Evolutionary conservation across 345 rosid species (phyloP).

Genomic region (Angophora floribunda): DNA sequence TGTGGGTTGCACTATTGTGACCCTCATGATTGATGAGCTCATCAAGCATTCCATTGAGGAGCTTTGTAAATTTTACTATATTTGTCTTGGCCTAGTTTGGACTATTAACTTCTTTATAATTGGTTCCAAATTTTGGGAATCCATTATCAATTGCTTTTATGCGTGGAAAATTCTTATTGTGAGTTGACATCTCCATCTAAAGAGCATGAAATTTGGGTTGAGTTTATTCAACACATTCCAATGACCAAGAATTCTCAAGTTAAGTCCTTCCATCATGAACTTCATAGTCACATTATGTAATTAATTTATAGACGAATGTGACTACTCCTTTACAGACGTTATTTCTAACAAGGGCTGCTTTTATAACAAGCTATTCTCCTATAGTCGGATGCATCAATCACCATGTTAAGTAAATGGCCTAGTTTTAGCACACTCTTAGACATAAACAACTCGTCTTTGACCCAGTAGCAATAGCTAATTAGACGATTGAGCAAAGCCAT

Average conservation of each 20-base stretch:
- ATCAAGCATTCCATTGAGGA: neutral
- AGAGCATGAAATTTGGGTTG: neutral
- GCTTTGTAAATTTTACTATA: neutral
- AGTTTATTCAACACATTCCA: neutral
- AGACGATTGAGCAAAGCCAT: neutral
- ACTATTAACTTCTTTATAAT: neutral
- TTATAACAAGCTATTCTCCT: neutral
- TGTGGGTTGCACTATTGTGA: neutral
- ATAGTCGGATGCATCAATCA: neutral
- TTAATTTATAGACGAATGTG: neutral
- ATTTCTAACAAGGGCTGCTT: neutral
- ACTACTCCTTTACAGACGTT: neutral
- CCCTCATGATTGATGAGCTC: neutral
- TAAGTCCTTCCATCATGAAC: neutral
- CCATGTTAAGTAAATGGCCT: neutral
- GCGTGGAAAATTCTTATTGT: rapidly evolving
- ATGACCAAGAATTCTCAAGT: neutral
- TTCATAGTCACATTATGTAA: neutral
- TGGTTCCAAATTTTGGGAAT: neutral
- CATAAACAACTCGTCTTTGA: neutral
- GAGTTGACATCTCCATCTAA: neutral
- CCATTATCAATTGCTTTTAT: neutral
- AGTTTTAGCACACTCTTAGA: neutral
- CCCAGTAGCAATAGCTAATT: neutral
- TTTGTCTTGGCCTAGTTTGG: neutral